Evolutionary conservation across 176 grass and related monocot species (phyloP).

Genomic region (Avena atlantica): DNA sequence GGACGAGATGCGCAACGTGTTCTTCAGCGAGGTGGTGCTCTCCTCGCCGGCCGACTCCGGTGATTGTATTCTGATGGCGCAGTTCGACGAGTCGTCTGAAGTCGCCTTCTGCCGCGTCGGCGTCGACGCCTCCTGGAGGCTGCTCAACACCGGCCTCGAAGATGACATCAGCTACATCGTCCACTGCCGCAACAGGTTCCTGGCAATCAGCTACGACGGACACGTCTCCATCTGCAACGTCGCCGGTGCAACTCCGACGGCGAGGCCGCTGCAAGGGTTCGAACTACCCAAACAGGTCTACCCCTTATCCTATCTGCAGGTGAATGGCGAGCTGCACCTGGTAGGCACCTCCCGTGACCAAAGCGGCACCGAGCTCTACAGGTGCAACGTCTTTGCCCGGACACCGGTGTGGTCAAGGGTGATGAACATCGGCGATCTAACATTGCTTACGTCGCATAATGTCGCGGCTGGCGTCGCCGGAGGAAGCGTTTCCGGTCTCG

Average conservation of each 20-base stretch:
- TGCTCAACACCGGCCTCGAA: not conserved
- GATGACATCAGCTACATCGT: not conserved
- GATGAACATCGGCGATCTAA: not conserved
- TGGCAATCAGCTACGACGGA: not conserved
- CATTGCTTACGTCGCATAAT: constrained; percentile 11
- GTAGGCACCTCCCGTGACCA: not conserved
- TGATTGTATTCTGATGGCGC: constrained; percentile 15
- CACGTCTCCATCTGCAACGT: not conserved
- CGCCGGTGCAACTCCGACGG: not conserved
- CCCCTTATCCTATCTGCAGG: constrained; percentile 20
- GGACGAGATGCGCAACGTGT: not conserved
- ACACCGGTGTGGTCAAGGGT: constrained; percentile 29
- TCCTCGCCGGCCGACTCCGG: not conserved
- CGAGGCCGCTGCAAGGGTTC: not conserved
- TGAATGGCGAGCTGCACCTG: constrained; percentile 28
- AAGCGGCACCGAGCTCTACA: not conserved
- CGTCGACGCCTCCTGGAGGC: not conserved
- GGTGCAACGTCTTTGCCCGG: not conserved
- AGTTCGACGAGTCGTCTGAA: not conserved
- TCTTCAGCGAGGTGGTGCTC: constrained; percentile 34
- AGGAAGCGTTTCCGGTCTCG: not conserved
- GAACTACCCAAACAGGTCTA: not conserved
- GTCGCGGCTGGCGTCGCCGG: not conserved
- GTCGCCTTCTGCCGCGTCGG: constrained; percentile 35
- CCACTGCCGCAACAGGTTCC: not conserved